Evolutionary conservation across 2,329 filamentous ascomycete genomes (phyloP).

Genomic region (Nemania sp.): DNA sequence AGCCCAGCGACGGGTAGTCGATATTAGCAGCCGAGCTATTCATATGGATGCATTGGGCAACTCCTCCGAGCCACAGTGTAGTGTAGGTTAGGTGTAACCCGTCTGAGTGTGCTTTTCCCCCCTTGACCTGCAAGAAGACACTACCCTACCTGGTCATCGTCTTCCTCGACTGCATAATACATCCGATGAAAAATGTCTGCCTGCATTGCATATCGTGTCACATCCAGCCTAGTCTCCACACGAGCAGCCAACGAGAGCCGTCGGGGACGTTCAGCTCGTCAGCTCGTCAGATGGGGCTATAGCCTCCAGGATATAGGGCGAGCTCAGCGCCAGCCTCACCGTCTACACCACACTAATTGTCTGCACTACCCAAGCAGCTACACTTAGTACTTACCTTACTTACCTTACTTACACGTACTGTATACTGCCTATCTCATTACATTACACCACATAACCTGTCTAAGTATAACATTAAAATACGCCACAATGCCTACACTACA

Average conservation of each 20-base stretch:
- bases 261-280: slow-evolving; percentile 19
- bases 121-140: slow-evolving; percentile 2
- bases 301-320: slow-evolving; percentile 20
- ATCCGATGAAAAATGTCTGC: slow-evolving; percentile 2
- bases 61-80: neutral
- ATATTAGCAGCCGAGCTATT: slow-evolving; percentile 14
- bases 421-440: neutral
- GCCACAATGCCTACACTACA: neutral
- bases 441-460: neutral
- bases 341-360: neutral
- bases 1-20: neutral
- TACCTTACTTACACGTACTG: neutral
- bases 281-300: slow-evolving; percentile 25
- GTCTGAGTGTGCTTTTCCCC: too few relatives aligned
- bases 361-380: too few relatives aligned
- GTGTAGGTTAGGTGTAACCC: neutral
- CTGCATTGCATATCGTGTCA: slow-evolving; percentile 5
- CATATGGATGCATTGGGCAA: neutral
- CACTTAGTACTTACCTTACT: too few relatives aligned
- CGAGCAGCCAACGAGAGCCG: slow-evolving; percentile 9
- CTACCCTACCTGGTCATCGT: neutral
- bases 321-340: slow-evolving; percentile 21
- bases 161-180: neutral
- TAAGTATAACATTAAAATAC: neutral
- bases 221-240: slow-evolving; percentile 17